Percentiles rank a stretch among this genome's conserved stretches.
Evolutionary conservation across 768 basidiomycete species (phyloP).

Genomic region (Tricholoma flavovirens): DNA sequence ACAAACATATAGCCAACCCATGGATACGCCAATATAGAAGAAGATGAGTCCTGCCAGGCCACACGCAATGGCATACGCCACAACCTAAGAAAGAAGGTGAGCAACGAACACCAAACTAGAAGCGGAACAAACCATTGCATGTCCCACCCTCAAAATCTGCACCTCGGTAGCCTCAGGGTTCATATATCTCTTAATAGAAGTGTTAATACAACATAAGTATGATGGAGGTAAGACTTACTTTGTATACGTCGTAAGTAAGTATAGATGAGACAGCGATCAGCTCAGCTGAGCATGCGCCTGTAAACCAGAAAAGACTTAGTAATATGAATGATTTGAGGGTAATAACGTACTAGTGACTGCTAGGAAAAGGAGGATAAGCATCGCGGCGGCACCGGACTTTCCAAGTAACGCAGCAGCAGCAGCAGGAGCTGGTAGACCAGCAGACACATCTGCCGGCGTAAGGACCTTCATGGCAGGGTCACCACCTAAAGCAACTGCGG

Average conservation of each 20-base stretch:
- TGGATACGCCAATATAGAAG: slow-evolving; percentile 84
- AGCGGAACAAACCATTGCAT: slow-evolving; percentile 46
- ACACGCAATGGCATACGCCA: slow-evolving; percentile 68
- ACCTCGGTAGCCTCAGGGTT: slow-evolving; percentile 75
- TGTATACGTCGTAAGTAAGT: slow-evolving; percentile 83
- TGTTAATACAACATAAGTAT: neutral
- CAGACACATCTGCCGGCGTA: slow-evolving; percentile 64
- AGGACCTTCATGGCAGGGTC: slow-evolving; percentile 48
- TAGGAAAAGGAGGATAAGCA: slow-evolving; percentile 80
- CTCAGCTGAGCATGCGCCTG: slow-evolving; percentile 81
- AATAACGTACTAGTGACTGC: slow-evolving; percentile 52
- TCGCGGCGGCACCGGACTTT: slow-evolving; percentile 68
- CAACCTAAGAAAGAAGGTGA: slow-evolving; percentile 38
- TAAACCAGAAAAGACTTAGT: neutral
- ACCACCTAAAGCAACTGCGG: slow-evolving; percentile 74
- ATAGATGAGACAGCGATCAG: slow-evolving; percentile 85
- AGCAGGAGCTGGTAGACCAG: slow-evolving; percentile 83
- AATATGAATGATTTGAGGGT: neutral
- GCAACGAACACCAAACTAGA: neutral
- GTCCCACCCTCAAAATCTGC: slow-evolving; percentile 66
- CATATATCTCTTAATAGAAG: slow-evolving; percentile 54
- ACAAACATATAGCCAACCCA: slow-evolving; percentile 90
- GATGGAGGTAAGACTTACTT: slow-evolving; percentile 31
- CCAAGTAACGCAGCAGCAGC: slow-evolving; percentile 81
- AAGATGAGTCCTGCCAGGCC: slow-evolving; percentile 82